A percentile compares a stretch with the other conserved stretches of the same genome.
These are phyloP conservation scores for Tulasnella sp. DNA, from an alignment of 768 basidiomycete genomes.

Conservation along the genomic window DNA sequence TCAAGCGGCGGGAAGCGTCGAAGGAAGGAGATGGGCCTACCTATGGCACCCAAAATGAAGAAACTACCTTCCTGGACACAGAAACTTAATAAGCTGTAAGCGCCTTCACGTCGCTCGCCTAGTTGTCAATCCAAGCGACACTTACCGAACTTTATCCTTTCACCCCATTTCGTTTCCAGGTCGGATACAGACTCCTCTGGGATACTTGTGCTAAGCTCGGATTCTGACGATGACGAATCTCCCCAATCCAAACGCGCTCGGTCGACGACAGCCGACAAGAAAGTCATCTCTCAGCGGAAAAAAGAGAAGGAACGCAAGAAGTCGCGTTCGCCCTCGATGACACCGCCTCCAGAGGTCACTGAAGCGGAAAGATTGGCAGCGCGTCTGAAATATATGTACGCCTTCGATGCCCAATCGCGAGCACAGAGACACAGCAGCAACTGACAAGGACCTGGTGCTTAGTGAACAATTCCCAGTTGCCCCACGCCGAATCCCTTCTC, in stretches of 20 bases:
- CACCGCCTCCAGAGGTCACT: neutral
- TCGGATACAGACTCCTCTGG: neutral
- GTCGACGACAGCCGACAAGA: neutral
- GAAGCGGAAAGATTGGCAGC: neutral
- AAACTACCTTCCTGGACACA: neutral
- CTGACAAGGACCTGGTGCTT: neutral
- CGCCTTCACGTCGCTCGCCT: neutral
- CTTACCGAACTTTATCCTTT: neutral
- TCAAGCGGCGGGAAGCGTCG: neutral
- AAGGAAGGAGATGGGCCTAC: neutral
- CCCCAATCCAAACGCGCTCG: conserved; percentile 6
- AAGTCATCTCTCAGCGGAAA: neutral
- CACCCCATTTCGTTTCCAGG: neutral
- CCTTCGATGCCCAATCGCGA: neutral
- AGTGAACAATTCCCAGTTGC: neutral
- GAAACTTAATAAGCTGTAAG: neutral
- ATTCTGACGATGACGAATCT: neutral
- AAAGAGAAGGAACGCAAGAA: neutral
- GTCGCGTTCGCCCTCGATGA: neutral
- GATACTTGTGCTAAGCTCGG: neutral
- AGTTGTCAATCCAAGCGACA: neutral
- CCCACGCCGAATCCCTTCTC: neutral
- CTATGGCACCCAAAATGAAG: neutral
- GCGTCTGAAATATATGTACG: neutral
- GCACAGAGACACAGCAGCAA: neutral